These are phyloP conservation scores for Micractinium conductrix DNA, from an alignment of 139 green algal genomes.

Conservation along the genomic window DNA sequence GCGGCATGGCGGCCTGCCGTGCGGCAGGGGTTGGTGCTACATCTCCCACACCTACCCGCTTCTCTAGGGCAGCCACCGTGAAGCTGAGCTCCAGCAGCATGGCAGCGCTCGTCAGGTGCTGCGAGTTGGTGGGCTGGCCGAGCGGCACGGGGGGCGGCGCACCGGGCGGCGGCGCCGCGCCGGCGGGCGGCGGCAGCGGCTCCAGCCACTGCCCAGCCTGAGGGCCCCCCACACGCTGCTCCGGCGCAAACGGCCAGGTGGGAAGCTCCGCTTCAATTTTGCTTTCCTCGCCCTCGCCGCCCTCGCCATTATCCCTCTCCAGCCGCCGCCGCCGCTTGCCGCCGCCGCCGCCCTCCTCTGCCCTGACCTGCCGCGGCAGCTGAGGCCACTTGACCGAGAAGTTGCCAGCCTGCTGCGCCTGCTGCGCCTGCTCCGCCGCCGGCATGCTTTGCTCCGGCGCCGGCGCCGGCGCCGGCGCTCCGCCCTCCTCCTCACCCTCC, in stretches of 20 bases:
- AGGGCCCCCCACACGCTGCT: neutral
- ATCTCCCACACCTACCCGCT: neutral
- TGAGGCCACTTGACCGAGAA: neutral
- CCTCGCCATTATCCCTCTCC: neutral
- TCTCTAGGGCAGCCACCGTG: neutral
- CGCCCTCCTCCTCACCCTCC: too few relatives aligned
- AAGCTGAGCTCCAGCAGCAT: neutral
- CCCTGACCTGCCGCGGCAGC: neutral
- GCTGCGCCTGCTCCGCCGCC: neutral
- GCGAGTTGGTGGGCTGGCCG: too few relatives aligned
- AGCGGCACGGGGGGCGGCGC: too few relatives aligned
- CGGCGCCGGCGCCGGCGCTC: neutral
- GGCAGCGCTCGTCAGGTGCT: neutral
- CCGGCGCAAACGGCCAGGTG: neutral
- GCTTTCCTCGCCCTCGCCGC: neutral
- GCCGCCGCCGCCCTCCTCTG: neutral
- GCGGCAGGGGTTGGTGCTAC: too few relatives aligned
- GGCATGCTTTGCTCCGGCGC: neutral
- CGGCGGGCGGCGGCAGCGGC: neutral
- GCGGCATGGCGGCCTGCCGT: too few relatives aligned
- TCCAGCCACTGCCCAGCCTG: neutral
- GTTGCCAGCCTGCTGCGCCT: neutral
- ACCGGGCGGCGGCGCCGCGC: too few relatives aligned
- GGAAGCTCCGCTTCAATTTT: too few relatives aligned
- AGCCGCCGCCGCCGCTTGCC: neutral